Evolutionary conservation across 2,329 filamentous ascomycete genomes (phyloP), one percentile per base, ranked within the genome.

Genomic region (Verruconis gallopava): DNA sequence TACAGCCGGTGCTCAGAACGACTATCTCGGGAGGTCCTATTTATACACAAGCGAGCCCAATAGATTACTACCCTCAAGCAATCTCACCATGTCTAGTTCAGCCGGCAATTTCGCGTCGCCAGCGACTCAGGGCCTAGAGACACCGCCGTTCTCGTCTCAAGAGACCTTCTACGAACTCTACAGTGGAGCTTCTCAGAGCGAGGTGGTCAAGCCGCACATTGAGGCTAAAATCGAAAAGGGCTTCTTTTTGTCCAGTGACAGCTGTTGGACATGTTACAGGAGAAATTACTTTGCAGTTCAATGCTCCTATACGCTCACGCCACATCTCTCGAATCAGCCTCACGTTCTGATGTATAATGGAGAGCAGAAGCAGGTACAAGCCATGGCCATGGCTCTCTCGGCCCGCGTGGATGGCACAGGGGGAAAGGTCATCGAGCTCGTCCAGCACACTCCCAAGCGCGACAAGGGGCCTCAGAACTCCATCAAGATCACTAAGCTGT

Each of bases 261-360:
- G 74, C 14, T 84, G 88, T 51, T 94, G 85, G 85, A 94, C 86
- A 0, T 93, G 86, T 63, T 94, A 94, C 57, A 73, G 86, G 22
- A 73, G 88, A 34, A 94, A 94, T 58, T 94, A 94, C 61, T 91
- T 94, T 57, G 80, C 83, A 0, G 85, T 91, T 41, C 75, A 79
- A 40, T 89, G 84, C 58, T 84, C 81, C 3, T 94, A 80, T 60
- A 72, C 72, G 11, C 64, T 94, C 18, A 68, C 69, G 32, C 82
- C 81, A 62, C 79, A 64, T 67, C 67, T 55, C 57, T 67, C 52
- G 43, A 66, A 73, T 6, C 61, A 63, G 13, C 71, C 76, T 19
- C 62, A 79, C 1, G 81, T 74, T 51, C 59, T 79, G 40, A 69
- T 71, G 47, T 61, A 63, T 42, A 54, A 59, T 14, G 59, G 63